Evolutionary conservation across 192 early-diverging fungal genomes (phyloP).

Genomic region (Coemansia sp.): DNA sequence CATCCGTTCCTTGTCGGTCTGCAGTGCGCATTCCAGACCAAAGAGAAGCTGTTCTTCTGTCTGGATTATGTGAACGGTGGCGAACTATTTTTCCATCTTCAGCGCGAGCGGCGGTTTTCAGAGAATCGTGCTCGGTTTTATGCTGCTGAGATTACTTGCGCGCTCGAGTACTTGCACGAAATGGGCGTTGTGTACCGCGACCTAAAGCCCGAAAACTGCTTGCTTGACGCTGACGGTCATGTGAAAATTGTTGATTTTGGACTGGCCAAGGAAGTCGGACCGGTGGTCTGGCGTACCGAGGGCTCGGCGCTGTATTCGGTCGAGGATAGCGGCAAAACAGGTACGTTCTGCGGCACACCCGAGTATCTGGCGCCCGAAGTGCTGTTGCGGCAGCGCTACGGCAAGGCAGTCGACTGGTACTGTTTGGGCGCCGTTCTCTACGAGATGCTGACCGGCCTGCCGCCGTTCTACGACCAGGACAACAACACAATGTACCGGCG

Average conservation of each 20-base stretch:
- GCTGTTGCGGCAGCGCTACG: conserved; percentile 62
- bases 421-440: conserved; percentile 74
- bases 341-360: conserved; percentile 78
- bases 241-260: conserved; percentile 98
- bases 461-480: conserved; percentile 61
- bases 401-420: conserved; percentile 74
- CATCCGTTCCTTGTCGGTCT: conserved; percentile 71
- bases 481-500: conserved; percentile 51
- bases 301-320: conserved; percentile 52
- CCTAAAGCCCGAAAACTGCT: conserved; percentile 81
- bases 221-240: conserved; percentile 72
- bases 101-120: conserved; percentile 63
- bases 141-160: conserved; percentile 57
- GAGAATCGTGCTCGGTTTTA: conserved; percentile 66
- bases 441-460: conserved; percentile 64
- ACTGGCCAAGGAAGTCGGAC: conserved; percentile 73
- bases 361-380: conserved; percentile 76
- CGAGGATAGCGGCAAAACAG: conserved; percentile 62
- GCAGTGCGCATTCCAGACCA: conserved; percentile 73
- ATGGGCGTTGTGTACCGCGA: conserved; percentile 92
- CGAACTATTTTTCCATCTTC: conserved; percentile 73
- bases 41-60: conserved; percentile 72
- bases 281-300: conserved; percentile 78
- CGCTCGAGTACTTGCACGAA: conserved; percentile 75
- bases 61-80: conserved; percentile 77